Evolutionary conservation across 441 rosid genomes (phyloP).

Genomic region (Flueggea neowawraea): DNA sequence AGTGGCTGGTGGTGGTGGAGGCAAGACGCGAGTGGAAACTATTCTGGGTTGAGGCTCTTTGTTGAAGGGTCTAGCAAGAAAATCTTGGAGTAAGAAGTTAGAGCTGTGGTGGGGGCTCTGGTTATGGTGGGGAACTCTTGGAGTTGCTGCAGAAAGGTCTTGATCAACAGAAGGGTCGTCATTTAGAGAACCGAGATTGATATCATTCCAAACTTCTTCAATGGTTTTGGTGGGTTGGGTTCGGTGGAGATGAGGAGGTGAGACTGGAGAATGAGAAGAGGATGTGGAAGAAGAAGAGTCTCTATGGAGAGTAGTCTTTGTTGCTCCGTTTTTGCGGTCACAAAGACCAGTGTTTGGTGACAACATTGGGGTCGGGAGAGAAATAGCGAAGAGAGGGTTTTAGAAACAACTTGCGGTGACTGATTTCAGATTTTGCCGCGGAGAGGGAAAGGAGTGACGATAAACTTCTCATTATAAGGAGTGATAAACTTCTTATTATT

Average conservation of each 20-base stretch:
- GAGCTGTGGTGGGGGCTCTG: constrained; percentile 17
- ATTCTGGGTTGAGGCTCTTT: constrained; percentile 32
- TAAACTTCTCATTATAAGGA: too few species aligned
- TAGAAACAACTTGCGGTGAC: too few species aligned
- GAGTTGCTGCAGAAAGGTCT: constrained; percentile 5
- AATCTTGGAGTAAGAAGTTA: constrained; percentile 52
- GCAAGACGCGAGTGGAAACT: constrained; percentile 15
- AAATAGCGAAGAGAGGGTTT: too few species aligned
- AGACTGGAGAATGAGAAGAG: constrained; percentile 17
- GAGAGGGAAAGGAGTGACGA: too few species aligned
- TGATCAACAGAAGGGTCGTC: constrained; percentile 15
- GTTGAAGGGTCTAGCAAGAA: constrained; percentile 39
- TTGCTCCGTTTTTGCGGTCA: too few species aligned
- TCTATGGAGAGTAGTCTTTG: too few species aligned
- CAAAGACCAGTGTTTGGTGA: too few species aligned
- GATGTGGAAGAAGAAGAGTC: constrained; percentile 11
- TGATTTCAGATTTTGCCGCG: too few species aligned
- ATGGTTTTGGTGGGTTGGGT: constrained; percentile 32
- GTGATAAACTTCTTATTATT: too few species aligned
- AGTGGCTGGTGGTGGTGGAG: constrained; percentile 24
- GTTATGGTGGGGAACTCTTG: constrained; percentile 3
- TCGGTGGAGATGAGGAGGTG: constrained; percentile 12
- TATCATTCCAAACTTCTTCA: constrained; percentile 86
- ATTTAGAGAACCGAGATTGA: constrained; percentile 48
- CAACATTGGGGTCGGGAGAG: too few species aligned